Percentiles rank a stretch among this genome's conserved stretches.
Conservation (phyloP, 768 basidiomycete genomes). For the Lenzites betulinus region DNA sequence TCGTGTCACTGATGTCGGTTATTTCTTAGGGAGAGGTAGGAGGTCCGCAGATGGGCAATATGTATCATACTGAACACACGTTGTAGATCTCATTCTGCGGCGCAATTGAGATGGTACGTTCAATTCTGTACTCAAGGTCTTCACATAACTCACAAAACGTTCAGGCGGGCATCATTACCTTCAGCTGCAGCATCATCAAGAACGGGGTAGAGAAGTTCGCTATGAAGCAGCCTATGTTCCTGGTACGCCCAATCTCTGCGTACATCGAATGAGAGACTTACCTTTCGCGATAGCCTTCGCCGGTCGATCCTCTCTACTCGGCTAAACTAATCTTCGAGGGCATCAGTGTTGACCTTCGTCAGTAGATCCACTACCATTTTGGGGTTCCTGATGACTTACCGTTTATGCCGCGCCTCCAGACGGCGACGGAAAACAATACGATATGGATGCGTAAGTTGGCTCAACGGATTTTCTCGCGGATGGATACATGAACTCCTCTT, state of each 20-base stretch:
- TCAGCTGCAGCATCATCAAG: slow-evolving; percentile 73
- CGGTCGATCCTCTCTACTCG: slow-evolving; percentile 73
- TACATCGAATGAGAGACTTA: background rate
- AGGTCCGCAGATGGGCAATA: background rate
- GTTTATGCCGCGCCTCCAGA: slow-evolving; percentile 38
- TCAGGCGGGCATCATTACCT: slow-evolving; percentile 71
- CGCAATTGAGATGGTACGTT: slow-evolving; percentile 70
- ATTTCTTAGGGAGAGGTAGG: slow-evolving; percentile 54
- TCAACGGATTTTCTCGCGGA: background rate
- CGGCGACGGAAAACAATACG: slow-evolving; percentile 73
- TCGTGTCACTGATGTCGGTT: slow-evolving; percentile 7
- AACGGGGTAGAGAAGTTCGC: slow-evolving; percentile 74
- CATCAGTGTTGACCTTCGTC: slow-evolving; percentile 70
- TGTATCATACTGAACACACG: background rate
- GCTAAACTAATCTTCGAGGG: slow-evolving; percentile 80
- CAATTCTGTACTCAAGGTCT: background rate
- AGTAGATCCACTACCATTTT: slow-evolving; percentile 24
- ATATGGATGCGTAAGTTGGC: slow-evolving; percentile 66
- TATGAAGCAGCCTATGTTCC: slow-evolving; percentile 72
- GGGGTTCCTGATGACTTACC: background rate
- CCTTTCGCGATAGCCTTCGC: slow-evolving; percentile 53
- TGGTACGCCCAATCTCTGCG: slow-evolving; percentile 41
- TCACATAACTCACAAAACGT: background rate
- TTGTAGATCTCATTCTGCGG: slow-evolving; percentile 70
- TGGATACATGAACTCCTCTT: background rate